Conservation (phyloP, 2,329 filamentous ascomycete genomes). For the Clarireedia paspali region DNA sequence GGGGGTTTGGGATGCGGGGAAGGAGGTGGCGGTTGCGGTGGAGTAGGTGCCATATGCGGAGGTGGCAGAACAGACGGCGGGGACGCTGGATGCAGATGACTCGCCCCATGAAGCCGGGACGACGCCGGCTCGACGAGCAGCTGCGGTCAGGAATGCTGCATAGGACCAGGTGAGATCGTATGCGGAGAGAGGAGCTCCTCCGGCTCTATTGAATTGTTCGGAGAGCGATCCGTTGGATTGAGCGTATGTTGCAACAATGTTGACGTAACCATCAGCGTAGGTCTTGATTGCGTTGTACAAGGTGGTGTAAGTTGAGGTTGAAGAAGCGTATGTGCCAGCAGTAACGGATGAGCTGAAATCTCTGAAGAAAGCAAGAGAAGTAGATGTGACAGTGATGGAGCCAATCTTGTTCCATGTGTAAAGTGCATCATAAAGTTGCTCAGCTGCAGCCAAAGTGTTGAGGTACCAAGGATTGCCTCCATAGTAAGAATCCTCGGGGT, state of each 20-base stretch:
- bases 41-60: constrained; percentile 45
- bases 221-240: constrained; percentile 53
- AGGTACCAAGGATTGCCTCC: constrained; percentile 79
- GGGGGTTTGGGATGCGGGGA: constrained; percentile 36
- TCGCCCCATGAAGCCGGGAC: constrained; percentile 51
- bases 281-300: constrained; percentile 54
- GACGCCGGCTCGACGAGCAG: constrained; percentile 45
- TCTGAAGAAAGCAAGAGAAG: constrained; percentile 64
- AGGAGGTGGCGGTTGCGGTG: constrained; percentile 35
- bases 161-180: constrained; percentile 68
- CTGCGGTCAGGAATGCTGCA: constrained; percentile 59
- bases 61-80: constrained; percentile 39
- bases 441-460: constrained; percentile 67
- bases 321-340: constrained; percentile 57
- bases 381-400: constrained; percentile 55
- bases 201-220: constrained; percentile 56
- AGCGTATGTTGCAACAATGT: constrained; percentile 41
- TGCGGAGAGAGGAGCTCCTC: constrained; percentile 51
- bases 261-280: constrained; percentile 53
- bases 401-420: constrained; percentile 60
- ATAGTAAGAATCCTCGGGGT: constrained; percentile 67
- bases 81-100: constrained; percentile 38
- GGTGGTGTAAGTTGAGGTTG: constrained; percentile 49
- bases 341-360: constrained; percentile 52
- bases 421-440: constrained; percentile 71